These are phyloP conservation scores for Lactarius psammicola DNA, from an alignment of 768 basidiomycete species.

Conservation along the genomic window DNA sequence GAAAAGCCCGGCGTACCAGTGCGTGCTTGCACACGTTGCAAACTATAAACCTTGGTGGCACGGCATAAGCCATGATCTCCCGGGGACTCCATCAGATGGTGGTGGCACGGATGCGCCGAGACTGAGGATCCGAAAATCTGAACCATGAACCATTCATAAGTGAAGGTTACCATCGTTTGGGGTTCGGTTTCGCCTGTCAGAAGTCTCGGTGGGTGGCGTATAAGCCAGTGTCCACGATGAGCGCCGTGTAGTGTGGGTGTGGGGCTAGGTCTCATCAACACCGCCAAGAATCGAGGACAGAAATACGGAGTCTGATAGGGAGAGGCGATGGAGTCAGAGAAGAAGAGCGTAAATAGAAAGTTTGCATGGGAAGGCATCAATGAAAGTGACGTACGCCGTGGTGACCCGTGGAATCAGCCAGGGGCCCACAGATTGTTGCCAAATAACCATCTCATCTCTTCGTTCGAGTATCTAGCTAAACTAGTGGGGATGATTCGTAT, in stretches of 20 bases:
- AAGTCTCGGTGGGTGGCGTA: neutral
- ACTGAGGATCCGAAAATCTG: neutral
- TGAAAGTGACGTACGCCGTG: neutral
- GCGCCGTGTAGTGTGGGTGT: neutral
- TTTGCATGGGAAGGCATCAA: constrained; percentile 1
- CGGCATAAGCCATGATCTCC: neutral
- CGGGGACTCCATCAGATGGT: neutral
- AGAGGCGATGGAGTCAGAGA: neutral
- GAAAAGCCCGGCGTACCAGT: neutral
- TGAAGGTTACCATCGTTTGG: neutral
- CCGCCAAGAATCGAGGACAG: neutral
- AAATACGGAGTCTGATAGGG: neutral
- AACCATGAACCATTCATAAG: neutral
- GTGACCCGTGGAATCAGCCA: neutral
- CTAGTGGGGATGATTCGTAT: neutral
- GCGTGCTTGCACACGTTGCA: neutral
- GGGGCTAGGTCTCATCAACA: neutral
- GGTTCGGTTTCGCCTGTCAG: neutral
- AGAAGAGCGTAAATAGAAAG: neutral
- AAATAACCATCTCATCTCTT: neutral
- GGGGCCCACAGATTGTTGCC: neutral
- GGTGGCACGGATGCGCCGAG: neutral
- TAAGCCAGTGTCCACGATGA: neutral
- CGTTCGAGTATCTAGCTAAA: neutral
- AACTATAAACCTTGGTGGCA: neutral